Conservation (phyloP, 1,284 basidiomycete species). For the Marasmius fiardii region DNA sequence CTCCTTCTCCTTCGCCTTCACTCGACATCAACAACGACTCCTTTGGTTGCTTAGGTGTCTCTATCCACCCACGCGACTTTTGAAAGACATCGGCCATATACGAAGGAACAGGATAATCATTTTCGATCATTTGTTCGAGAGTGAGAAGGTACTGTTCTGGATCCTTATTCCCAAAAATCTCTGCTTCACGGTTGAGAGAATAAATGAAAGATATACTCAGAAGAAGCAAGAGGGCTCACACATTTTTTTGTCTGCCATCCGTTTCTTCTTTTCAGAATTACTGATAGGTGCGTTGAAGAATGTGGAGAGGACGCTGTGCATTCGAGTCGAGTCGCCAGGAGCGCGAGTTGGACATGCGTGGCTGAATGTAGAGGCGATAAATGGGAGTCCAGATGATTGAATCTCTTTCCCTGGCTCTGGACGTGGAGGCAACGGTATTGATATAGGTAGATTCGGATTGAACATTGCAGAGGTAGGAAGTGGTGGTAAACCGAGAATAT, state of each 20-base stretch:
- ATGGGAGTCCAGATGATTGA: slow-evolving; percentile 54
- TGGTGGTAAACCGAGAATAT: slow-evolving; percentile 66
- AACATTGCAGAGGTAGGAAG: slow-evolving; percentile 57
- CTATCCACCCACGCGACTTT: slow-evolving; percentile 64
- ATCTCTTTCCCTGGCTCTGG: slow-evolving; percentile 25
- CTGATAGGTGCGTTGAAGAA: slow-evolving; percentile 82
- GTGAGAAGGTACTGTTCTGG: slow-evolving; percentile 74
- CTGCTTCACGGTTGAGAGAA: background rate
- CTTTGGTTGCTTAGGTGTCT: slow-evolving; percentile 60
- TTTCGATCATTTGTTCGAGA: slow-evolving; percentile 84
- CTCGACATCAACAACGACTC: slow-evolving; percentile 24
- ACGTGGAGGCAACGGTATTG: slow-evolving; percentile 50
- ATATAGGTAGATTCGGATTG: slow-evolving; percentile 64
- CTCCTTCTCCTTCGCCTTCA: no score
- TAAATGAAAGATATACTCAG: background rate
- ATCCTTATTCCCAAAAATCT: slow-evolving; percentile 37
- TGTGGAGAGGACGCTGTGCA: slow-evolving; percentile 81
- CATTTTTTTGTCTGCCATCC: slow-evolving; percentile 53
- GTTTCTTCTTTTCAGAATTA: slow-evolving; percentile 71
- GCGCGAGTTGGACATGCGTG: slow-evolving; percentile 89
- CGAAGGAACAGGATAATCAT: slow-evolving; percentile 83
- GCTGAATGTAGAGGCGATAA: slow-evolving; percentile 80
- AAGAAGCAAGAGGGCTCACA: slow-evolving; percentile 30
- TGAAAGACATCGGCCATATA: slow-evolving; percentile 72
- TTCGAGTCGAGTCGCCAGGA: slow-evolving; percentile 78